Base-by-base conservation (phyloP, 1,139 yeast species). In the Petasospora rhodanensis region DNA sequence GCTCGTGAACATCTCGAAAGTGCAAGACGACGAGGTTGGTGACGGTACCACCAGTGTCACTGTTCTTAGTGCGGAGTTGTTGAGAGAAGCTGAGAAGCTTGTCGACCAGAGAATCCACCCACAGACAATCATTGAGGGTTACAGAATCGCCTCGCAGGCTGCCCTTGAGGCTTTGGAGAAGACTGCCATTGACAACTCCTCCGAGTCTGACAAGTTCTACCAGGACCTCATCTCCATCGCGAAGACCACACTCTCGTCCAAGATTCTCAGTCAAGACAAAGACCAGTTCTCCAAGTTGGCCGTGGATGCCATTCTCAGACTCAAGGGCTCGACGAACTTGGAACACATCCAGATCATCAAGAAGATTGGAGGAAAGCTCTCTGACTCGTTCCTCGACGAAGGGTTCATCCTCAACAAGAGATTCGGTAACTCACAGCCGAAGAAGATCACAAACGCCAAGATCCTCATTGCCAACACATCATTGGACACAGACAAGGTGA, bases 21-120 rank as follows among this genome's bases (percentile, higher is more conserved):
- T 91, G 23, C 99, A 91, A 67, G 99, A 91, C 56, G 96, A 91
- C 58, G 97, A 91, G 59, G 95, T 91, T 52, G 98, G 99, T 36
- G 99, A 91, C 60, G 99, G 99, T 46, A 91, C 99, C 28, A 91
- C 99, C 1, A 85, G 96, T n/a, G 99, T 91, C 21, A 87, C 97
- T 1, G 96, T 91, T 11, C 67, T 91, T 38, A 76, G 93, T 33
- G 91, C 96, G 11, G 98, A 91, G 61, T 70, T 91, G 42, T 70
- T 91, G 48, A 77, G 95, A 56, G 97, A 93, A 63, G 97, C 98
- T 21, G 98, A 93, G 62, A 80, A 80, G 57, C 73, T 91, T 46
- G 82, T 91, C 37, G 96, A 87, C 46, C 84, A 81, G 58, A 89
- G 83, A 58, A 91, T 91, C 42, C 98, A 93, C 61, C 98, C 99